Conservation (phyloP, 306 rosid genomes). For the Ziziphus jujuba region DNA sequence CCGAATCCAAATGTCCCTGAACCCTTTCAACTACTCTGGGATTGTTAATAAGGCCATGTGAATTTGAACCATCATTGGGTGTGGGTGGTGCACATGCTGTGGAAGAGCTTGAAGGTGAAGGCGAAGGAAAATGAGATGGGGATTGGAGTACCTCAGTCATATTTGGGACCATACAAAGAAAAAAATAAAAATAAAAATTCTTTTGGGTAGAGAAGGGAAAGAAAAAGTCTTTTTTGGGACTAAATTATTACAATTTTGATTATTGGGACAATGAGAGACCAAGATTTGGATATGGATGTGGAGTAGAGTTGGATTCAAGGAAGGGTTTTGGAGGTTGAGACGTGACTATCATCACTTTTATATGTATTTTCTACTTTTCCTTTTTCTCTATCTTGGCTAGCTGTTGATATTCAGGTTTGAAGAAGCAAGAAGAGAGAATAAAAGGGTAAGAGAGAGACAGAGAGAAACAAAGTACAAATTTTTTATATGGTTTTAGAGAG, state of each 20-base stretch:
- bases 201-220: constrained; percentile 7
- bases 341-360: constrained; percentile 58
- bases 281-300: constrained; percentile 38
- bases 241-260: constrained; percentile 26
- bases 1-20: constrained; percentile 33
- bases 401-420: constrained; percentile 25
- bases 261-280: constrained; percentile 30
- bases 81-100: constrained; percentile 38
- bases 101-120: constrained; percentile 88
- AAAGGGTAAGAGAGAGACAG: constrained; percentile 4
- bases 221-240: constrained; percentile 27
- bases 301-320: constrained; percentile 83
- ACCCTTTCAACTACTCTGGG: constrained; percentile 39
- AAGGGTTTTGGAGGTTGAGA: constrained; percentile 63
- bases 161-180: constrained; percentile 17
- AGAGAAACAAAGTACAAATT: constrained; percentile 30
- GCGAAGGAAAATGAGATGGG: constrained; percentile 82
- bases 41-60: constrained; percentile 53
- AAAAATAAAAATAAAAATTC: too few relatives aligned
- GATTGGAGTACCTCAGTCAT: constrained; percentile 87
- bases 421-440: constrained; percentile 21
- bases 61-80: constrained; percentile 55
- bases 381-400: constrained; percentile 23
- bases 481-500: constrained; percentile 16
- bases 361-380: not conserved